These are phyloP conservation scores for Dipteronia dyeriana DNA, from an alignment of 345 rosid genomes.

Conservation along the genomic window DNA sequence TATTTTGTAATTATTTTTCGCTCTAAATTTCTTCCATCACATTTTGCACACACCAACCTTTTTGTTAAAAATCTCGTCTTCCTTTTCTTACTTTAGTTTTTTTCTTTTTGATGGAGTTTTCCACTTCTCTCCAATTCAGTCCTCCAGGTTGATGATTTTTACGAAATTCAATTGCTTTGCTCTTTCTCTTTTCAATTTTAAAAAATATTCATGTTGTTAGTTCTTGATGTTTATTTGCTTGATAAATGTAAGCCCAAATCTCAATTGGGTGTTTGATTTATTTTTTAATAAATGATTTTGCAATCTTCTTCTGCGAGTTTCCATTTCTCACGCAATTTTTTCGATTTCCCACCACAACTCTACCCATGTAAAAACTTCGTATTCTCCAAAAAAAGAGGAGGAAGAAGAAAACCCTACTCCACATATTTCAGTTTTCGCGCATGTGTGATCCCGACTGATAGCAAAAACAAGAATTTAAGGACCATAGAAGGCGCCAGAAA, in stretches of 20 bases:
- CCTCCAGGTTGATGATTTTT: background rate
- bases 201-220: too few relatives aligned
- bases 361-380: constrained; percentile 42
- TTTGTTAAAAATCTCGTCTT: background rate
- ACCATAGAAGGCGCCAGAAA: constrained; percentile 39
- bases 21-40: constrained; percentile 3
- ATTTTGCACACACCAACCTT: background rate
- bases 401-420: constrained; percentile 6
- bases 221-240: too few relatives aligned
- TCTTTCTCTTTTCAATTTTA: background rate
- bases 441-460: constrained; percentile 35
- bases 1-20: background rate
- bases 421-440: constrained; percentile 40
- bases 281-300: constrained; percentile 48
- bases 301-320: constrained; percentile 47
- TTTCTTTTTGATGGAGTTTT: constrained; percentile 12
- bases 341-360: constrained; percentile 17
- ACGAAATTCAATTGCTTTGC: too few relatives aligned
- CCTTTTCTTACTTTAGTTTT: constrained; percentile 13
- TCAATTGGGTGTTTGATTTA: constrained; percentile 18
- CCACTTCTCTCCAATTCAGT: constrained; percentile 16
- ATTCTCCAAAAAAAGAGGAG: constrained; percentile 25
- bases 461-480: constrained; percentile 22
- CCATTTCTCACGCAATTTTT: constrained; percentile 19
- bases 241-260: too few relatives aligned